Percentiles rank a stretch among this genome's conserved stretches.
These are phyloP conservation scores for Neurospora terricola DNA, from an alignment of 495 filamentous ascomycete species.

Conservation along the genomic window DNA sequence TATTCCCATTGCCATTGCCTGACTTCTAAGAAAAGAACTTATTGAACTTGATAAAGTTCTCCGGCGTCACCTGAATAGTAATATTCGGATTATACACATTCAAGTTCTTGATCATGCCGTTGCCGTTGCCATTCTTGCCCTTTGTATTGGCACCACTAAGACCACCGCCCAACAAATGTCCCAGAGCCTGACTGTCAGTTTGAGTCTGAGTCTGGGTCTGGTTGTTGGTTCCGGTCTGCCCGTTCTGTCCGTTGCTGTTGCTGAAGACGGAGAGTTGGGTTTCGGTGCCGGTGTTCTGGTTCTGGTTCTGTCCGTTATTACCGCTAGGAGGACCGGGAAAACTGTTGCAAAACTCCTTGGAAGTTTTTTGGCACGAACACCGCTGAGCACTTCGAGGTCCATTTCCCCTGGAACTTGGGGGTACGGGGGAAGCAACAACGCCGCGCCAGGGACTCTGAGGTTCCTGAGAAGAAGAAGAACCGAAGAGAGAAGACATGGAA, in stretches of 20 bases:
- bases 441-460: too few relatives aligned
- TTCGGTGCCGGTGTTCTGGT: background rate
- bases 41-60: background rate
- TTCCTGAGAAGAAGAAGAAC: background rate
- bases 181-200: background rate
- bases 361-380: background rate
- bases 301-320: background rate
- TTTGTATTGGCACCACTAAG: background rate
- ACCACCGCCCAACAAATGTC: background rate
- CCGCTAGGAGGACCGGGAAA: background rate
- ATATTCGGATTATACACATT: background rate
- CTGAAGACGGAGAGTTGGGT: background rate
- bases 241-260: background rate
- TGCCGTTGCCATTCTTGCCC: background rate
- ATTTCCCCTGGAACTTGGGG: background rate
- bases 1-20: too few relatives aligned
- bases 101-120: background rate
- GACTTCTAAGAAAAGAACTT: background rate
- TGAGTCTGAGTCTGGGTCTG: background rate
- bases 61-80: background rate
- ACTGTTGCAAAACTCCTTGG: background rate
- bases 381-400: background rate
- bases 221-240: background rate
- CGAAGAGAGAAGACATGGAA: background rate
- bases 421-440: background rate